Conservation (phyloP, 306 rosid genomes). For the Gynostemma pentaphyllum region DNA sequence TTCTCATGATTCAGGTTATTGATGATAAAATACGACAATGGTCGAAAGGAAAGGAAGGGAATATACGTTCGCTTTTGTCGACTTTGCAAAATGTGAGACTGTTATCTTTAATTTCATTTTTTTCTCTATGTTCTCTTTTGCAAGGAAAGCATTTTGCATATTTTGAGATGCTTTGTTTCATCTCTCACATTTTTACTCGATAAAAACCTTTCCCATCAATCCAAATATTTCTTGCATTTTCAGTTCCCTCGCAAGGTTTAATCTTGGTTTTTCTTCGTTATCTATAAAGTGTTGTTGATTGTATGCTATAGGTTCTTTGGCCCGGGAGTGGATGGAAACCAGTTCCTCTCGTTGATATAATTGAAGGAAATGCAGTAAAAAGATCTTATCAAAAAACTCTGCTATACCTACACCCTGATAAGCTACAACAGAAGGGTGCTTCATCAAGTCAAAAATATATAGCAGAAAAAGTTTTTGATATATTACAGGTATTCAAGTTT, state of each 20-base stretch:
- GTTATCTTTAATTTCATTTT: background rate
- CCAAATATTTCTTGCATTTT: background rate
- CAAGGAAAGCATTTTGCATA: background rate
- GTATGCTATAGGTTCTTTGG: constrained; percentile 76
- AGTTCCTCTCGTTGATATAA: constrained; percentile 83
- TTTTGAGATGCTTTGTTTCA: background rate
- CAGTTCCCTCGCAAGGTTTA: background rate
- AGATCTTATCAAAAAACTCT: constrained; percentile 90
- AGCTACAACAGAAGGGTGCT: constrained; percentile 94
- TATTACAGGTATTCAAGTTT: constrained; percentile 53
- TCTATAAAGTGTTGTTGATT: constrained; percentile 12
- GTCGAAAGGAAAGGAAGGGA: constrained; percentile 89
- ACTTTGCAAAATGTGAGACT: constrained; percentile 72
- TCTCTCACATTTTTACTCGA: background rate
- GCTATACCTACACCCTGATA: constrained; percentile 92
- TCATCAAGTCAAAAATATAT: constrained; percentile 56
- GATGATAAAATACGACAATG: constrained; percentile 68
- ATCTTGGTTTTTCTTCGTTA: background rate
- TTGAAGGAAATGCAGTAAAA: constrained; percentile 83
- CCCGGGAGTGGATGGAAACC: constrained; percentile 86
- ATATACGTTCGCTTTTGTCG: constrained; percentile 81
- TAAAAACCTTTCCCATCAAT: background rate
- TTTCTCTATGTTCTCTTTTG: no score
- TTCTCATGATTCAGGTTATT: constrained; percentile 39
- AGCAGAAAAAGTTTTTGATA: constrained; percentile 77